A percentile compares a stretch with the other conserved stretches of the same genome.
Conservation (phyloP, 139 green algal species). For the Asterochloris erici region DNA sequence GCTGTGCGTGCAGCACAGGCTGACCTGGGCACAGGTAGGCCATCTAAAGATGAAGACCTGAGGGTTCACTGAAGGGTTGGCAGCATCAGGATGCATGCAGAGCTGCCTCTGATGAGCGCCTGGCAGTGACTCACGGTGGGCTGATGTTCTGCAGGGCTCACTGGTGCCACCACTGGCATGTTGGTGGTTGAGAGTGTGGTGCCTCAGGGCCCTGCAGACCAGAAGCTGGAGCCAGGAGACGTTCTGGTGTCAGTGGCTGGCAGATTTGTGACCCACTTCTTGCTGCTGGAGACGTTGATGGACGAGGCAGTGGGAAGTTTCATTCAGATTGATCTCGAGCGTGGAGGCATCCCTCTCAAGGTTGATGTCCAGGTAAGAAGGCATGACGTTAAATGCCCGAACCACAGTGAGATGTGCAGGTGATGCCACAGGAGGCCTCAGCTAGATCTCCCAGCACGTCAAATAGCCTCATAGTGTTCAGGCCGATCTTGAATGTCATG, state of each 20-base stretch:
- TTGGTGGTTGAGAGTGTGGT: conserved; percentile 85
- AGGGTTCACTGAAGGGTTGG: background rate
- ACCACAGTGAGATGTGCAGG: too few species aligned
- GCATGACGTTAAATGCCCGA: too few species aligned
- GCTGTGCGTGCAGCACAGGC: conserved; percentile 37
- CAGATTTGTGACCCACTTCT: conserved; percentile 66
- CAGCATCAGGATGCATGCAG: too few species aligned
- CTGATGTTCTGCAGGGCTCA: too few species aligned
- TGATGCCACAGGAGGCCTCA: too few species aligned
- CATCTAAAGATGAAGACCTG: background rate
- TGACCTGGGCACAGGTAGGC: background rate
- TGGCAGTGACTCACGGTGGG: too few species aligned
- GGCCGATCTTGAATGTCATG: too few species aligned
- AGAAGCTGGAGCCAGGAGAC: conserved; percentile 79
- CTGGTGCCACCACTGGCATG: conserved; percentile 62
- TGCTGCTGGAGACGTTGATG: conserved; percentile 74
- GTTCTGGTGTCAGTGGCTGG: conserved; percentile 65
- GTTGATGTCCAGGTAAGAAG: conserved; percentile 8
- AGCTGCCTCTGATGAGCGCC: too few species aligned
- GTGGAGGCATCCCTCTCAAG: conserved; percentile 24
- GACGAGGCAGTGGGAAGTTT: conserved; percentile 40
- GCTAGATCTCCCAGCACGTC: too few species aligned
- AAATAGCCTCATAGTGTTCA: too few species aligned
- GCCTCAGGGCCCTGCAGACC: conserved; percentile 67
- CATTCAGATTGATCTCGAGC: conserved; percentile 31